Conservation (phyloP, 1,139 yeast genomes). For the Yamadazyma spencermartinsiae region DNA sequence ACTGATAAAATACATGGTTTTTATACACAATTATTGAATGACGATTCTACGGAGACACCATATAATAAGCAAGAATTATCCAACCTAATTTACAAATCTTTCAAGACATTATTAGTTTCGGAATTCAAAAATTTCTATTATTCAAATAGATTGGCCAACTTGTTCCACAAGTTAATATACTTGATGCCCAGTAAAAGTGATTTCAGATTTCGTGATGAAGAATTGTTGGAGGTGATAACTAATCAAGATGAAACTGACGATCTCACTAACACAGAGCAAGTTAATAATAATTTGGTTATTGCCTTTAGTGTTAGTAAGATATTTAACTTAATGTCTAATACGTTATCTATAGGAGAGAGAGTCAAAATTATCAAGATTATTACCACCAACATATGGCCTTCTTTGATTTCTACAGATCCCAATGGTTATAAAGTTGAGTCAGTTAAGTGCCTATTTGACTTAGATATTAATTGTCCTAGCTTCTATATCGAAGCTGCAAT, state of each 20-base stretch:
- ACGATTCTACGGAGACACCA: constrained; percentile 34
- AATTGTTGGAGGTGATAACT: constrained; percentile 33
- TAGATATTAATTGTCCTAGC: constrained; percentile 36
- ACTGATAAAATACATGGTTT: constrained; percentile 20
- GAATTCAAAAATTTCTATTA: constrained; percentile 19
- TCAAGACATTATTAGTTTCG: constrained; percentile 33
- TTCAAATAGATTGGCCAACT: constrained; percentile 32
- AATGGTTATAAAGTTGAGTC: constrained; percentile 60
- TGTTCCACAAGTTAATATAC: constrained; percentile 41
- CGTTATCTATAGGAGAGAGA: constrained; percentile 25
- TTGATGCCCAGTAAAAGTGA: constrained; percentile 22
- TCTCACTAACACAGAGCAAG: constrained; percentile 14
- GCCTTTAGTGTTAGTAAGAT: constrained; percentile 52
- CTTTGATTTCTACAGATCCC: constrained; percentile 47
- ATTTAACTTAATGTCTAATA: constrained; percentile 36
- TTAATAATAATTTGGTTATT: constrained; percentile 17
- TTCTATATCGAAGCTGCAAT: constrained; percentile 62
- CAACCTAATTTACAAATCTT: constrained; percentile 33
- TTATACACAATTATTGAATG: constrained; percentile 14
- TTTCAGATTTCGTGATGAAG: constrained; percentile 12
- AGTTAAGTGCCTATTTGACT: constrained; percentile 51
- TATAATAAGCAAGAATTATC: constrained; percentile 47
- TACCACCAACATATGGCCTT: constrained; percentile 46
- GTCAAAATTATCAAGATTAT: constrained; percentile 24
- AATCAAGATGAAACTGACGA: constrained; percentile 16